Evolutionary conservation across 257 asterid genomes (phyloP).

Genomic region (Perilla frutescens): DNA sequence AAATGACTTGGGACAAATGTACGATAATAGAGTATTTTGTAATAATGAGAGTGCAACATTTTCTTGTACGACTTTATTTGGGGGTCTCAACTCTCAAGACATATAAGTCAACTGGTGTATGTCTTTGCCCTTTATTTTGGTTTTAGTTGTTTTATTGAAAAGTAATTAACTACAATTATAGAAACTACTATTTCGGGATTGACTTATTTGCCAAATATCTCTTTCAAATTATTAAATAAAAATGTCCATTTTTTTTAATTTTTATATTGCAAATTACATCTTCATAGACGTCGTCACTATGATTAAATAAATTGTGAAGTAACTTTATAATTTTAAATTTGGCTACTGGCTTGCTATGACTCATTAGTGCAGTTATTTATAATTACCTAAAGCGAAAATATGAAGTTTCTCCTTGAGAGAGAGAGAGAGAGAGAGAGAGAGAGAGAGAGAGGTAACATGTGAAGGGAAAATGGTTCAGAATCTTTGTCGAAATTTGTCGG

Average conservation of each 20-base stretch:
- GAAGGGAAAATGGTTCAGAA: too few species aligned
- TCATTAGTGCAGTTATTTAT: too few species aligned
- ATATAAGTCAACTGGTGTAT: conserved; percentile 22
- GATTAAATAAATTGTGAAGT: too few species aligned
- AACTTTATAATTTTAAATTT: too few species aligned
- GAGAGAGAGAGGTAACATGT: too few species aligned
- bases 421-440: too few species aligned
- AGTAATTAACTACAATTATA: neutral
- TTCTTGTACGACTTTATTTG: conserved; percentile 16
- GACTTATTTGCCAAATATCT: conserved; percentile 10
- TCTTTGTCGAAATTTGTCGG: too few species aligned
- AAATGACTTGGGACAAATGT: conserved; percentile 21
- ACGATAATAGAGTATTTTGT: conserved; percentile 5
- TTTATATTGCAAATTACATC: neutral
- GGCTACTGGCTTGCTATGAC: too few species aligned
- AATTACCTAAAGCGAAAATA: too few species aligned
- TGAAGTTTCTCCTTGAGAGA: too few species aligned
- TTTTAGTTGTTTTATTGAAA: conserved; percentile 4
- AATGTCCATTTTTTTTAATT: too few species aligned
- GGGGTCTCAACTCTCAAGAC: conserved; percentile 2
- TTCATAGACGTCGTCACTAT: too few species aligned
- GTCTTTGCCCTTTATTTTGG: neutral
- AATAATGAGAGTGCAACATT: neutral
- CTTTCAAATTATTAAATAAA: conserved; percentile 1
- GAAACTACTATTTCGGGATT: conserved; percentile 4